phyloP scores from a whole-genome alignment of 495 filamentous ascomycete species.

The Penicillium crystallinum region DNA sequence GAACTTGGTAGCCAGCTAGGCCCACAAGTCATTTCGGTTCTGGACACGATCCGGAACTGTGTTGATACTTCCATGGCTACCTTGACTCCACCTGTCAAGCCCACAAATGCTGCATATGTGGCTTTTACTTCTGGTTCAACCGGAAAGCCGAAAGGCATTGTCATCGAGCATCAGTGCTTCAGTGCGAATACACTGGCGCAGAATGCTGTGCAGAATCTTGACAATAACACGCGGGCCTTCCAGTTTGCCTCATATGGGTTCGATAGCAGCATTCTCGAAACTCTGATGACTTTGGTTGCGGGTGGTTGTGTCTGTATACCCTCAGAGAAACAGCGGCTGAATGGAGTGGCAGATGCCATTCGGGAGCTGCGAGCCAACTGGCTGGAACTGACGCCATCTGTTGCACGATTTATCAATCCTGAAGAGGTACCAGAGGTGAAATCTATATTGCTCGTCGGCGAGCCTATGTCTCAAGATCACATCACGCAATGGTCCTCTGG shows the following conservation, averaged over 20 bases:
- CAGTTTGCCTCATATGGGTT: conserved; percentile 19
- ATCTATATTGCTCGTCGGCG: conserved; percentile 35
- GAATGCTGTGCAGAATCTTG: neutral
- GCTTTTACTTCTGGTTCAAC: conserved; percentile 37
- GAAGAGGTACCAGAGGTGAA: conserved; percentile 24
- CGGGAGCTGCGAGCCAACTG: conserved; percentile 14
- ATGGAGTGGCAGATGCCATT: conserved; percentile 26
- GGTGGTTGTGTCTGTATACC: conserved; percentile 27
- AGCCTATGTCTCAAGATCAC: conserved; percentile 9
- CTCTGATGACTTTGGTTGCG: conserved; percentile 4
- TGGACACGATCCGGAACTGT: neutral
- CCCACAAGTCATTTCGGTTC: neutral
- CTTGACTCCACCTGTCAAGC: neutral
- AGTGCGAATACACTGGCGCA: conserved; percentile 8
- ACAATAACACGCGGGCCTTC: conserved; percentile 10
- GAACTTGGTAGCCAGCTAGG: neutral
- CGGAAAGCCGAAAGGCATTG: conserved; percentile 39
- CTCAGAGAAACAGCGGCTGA: conserved; percentile 17
- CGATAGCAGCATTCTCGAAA: conserved; percentile 14
- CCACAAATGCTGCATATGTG: conserved; percentile 7
- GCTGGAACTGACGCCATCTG: conserved; percentile 42
- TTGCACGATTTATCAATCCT: conserved; percentile 28
- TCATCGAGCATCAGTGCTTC: conserved; percentile 35
- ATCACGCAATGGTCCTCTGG: conserved; percentile 9
- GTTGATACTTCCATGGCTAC: neutral